These are phyloP conservation scores for Cymodocea nodosa DNA, from an alignment of 116 monocot species.

Conservation along the genomic window DNA sequence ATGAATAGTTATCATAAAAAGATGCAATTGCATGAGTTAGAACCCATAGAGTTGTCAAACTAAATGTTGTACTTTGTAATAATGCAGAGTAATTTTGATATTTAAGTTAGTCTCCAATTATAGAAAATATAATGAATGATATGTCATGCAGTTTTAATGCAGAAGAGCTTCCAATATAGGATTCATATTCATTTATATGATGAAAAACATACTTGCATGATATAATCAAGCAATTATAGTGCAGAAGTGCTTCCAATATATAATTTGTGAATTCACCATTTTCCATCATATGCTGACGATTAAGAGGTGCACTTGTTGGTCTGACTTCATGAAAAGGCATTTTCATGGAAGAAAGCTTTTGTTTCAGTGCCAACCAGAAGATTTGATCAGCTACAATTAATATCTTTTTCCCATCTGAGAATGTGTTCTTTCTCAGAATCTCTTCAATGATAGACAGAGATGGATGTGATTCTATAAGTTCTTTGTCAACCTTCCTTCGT, in stretches of 20 bases:
- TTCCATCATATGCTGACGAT: constrained; percentile 11
- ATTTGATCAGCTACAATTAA: constrained; percentile 48
- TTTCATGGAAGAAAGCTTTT: constrained; percentile 39
- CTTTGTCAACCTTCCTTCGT: constrained; percentile 31
- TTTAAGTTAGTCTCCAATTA: not conserved
- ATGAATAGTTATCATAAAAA: too few species aligned
- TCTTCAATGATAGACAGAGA: constrained; percentile 44
- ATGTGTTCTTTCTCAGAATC: constrained; percentile 29
- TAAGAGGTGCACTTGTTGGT: not conserved
- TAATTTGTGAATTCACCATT: constrained; percentile 13
- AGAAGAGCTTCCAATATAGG: constrained; percentile 24
- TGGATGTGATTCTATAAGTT: constrained; percentile 46
- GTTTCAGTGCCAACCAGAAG: constrained; percentile 53
- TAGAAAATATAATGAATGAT: constrained; percentile 12
- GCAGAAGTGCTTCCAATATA: constrained; percentile 23
- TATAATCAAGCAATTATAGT: constrained; percentile 45
- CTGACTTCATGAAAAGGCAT: constrained; percentile 26
- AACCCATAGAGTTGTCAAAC: too few species aligned
- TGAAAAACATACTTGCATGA: constrained; percentile 46
- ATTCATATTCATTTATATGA: not conserved
- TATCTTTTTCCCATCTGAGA: constrained; percentile 22
- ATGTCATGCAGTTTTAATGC: constrained; percentile 38
- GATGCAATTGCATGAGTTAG: too few species aligned
- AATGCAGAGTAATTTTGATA: not conserved
- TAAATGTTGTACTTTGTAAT: not conserved